Conservation (phyloP, 2,329 filamentous ascomycete genomes). For the Herpotrichia juniperi region DNA sequence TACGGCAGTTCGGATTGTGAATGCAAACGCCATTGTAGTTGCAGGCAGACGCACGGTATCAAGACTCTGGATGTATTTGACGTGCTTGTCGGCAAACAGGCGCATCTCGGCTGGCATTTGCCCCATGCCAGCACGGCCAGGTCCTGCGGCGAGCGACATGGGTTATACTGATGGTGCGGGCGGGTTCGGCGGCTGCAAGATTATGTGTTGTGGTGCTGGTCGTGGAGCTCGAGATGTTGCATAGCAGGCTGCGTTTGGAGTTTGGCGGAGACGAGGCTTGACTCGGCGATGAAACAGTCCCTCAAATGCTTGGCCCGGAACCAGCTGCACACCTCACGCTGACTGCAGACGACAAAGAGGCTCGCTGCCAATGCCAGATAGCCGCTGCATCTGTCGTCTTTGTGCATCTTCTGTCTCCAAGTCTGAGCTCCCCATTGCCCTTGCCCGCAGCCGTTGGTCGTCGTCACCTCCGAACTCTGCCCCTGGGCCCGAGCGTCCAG, state of each 20-base stretch:
- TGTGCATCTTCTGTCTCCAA: constrained; percentile 2
- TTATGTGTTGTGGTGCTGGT: background rate
- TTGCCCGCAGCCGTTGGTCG: background rate
- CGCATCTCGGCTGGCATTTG: constrained; percentile 54
- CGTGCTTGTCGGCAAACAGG: constrained; percentile 71
- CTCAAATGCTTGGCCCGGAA: constrained; percentile 17
- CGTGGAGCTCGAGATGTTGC: background rate
- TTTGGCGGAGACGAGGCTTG: constrained; percentile 11
- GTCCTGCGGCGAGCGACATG: constrained; percentile 68
- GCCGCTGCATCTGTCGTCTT: no score
- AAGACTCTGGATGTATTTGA: constrained; percentile 90
- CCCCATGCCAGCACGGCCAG: constrained; percentile 58
- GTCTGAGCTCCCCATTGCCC: constrained; percentile 3
- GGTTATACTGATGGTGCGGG: background rate
- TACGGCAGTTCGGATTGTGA: background rate
- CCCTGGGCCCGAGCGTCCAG: constrained; percentile 7
- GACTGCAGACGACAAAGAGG: background rate
- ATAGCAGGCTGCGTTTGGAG: constrained; percentile 4
- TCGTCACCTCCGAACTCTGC: constrained; percentile 20
- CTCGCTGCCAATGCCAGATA: constrained; percentile 1
- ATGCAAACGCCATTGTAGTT: background rate
- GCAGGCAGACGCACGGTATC: constrained; percentile 70
- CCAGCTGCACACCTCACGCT: background rate
- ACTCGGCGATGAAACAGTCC: constrained; percentile 20
- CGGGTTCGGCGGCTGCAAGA: background rate